These are phyloP conservation scores for Elymus sibiricus DNA, from an alignment of 176 grass and related monocot species.

Conservation along the genomic window DNA sequence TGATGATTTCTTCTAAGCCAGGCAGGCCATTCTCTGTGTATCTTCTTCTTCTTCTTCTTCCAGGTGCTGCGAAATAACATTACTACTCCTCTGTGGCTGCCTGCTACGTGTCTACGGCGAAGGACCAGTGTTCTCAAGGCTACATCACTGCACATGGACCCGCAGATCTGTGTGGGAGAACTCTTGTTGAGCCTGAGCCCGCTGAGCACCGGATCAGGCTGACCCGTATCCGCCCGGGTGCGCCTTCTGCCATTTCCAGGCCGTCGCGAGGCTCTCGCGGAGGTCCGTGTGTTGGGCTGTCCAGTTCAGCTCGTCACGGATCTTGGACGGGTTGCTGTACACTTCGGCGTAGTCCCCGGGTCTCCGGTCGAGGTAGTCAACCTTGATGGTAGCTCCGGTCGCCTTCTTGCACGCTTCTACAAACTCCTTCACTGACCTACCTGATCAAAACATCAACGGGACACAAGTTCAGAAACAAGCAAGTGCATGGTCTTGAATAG, in stretches of 20 bases:
- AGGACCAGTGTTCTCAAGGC: conserved; percentile 24
- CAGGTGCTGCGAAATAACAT: conserved; percentile 22
- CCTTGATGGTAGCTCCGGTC: conserved; percentile 77
- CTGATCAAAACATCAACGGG: conserved; percentile 41
- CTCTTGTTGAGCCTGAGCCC: not conserved
- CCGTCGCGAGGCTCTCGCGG: conserved; percentile 65
- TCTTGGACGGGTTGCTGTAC: conserved; percentile 90
- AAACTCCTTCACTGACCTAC: conserved; percentile 96
- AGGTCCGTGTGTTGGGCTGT: conserved; percentile 79
- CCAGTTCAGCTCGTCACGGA: conserved; percentile 75
- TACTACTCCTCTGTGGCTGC: not conserved
- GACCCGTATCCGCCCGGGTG: conserved; percentile 71
- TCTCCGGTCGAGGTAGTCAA: conserved; percentile 62
- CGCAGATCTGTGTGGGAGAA: not conserved
- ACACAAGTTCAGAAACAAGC: conserved; percentile 29
- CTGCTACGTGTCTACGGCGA: conserved; percentile 9
- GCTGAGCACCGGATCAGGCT: conserved; percentile 14
- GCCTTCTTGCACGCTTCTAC: conserved; percentile 87
- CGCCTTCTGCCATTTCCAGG: conserved; percentile 92
- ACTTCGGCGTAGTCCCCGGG: conserved; percentile 93
- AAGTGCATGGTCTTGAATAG: not conserved
- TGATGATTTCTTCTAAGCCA: conserved; percentile 21
- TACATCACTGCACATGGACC: conserved; percentile 34
- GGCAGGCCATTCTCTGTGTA: not conserved
- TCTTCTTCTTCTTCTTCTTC: conserved; percentile 15